Conservation (phyloP, 495 filamentous ascomycete genomes). For the Penicillium coffeae region DNA sequence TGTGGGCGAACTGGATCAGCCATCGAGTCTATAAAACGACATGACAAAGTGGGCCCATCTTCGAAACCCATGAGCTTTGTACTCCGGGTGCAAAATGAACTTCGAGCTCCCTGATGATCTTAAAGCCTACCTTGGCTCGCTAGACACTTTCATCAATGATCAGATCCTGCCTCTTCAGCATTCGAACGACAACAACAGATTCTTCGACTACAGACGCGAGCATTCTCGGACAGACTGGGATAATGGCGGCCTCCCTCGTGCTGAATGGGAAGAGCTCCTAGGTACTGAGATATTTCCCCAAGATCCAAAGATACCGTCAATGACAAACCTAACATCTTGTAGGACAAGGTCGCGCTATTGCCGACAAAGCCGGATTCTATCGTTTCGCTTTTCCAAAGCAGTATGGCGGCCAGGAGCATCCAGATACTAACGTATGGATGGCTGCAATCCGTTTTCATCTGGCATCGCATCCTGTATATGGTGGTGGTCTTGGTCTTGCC, state of each 20-base stretch:
- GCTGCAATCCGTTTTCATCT: slow-evolving; percentile 56
- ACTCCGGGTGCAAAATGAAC: slow-evolving; percentile 52
- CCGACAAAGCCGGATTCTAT: slow-evolving; percentile 54
- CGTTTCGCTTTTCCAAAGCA: slow-evolving; percentile 51
- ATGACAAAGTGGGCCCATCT: not conserved
- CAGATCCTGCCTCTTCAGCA: slow-evolving; percentile 32
- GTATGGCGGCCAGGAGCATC: slow-evolving; percentile 50
- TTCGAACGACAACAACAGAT: slow-evolving; percentile 51
- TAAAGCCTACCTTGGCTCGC: slow-evolving; percentile 34
- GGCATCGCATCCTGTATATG: slow-evolving; percentile 40
- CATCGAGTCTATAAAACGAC: not conserved
- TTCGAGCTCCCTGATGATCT: slow-evolving; percentile 51
- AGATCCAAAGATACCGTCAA: not conserved
- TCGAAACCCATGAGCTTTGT: not conserved
- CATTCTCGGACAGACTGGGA: slow-evolving; percentile 54
- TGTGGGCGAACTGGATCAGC: not conserved
- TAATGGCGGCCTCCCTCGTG: slow-evolving; percentile 46
- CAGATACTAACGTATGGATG: slow-evolving; percentile 46
- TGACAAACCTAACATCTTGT: not conserved
- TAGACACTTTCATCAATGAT: slow-evolving; percentile 53
- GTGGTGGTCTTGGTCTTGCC: slow-evolving; percentile 50
- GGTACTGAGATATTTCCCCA: slow-evolving; percentile 1
- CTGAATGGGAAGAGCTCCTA: slow-evolving; percentile 54
- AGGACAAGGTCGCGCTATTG: slow-evolving; percentile 35
- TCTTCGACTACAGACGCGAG: slow-evolving; percentile 60